Evolutionary conservation across 2,329 filamentous ascomycete species (phyloP).

Genomic region (Achaetomium macrosporum): DNA sequence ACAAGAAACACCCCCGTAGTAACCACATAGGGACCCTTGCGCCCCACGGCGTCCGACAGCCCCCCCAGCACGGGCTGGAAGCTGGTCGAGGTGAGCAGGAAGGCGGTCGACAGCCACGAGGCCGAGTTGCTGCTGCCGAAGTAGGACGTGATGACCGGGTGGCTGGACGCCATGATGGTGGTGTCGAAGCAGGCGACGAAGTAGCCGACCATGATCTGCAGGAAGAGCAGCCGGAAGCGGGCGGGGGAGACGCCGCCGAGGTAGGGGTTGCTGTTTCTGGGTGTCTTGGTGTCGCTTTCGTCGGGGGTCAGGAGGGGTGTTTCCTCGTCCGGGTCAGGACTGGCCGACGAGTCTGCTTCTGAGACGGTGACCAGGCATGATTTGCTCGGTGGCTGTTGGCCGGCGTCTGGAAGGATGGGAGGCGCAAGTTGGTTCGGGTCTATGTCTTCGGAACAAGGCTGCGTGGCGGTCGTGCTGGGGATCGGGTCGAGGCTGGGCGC

Average conservation of each 20-base stretch:
- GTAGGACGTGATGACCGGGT: slow-evolving; percentile 73
- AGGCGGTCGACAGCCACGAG: slow-evolving; percentile 77
- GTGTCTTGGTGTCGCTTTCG: neutral
- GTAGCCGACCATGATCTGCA: slow-evolving; percentile 51
- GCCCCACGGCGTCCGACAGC: slow-evolving; percentile 66
- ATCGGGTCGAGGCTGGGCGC: too few species aligned
- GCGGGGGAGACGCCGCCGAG: slow-evolving; percentile 42
- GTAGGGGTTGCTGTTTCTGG: slow-evolving; percentile 26
- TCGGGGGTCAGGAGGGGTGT: slow-evolving; percentile 15
- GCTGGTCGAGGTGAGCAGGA: slow-evolving; percentile 68
- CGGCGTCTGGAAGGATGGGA: too few species aligned
- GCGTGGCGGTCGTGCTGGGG: too few species aligned
- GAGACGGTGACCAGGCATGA: too few species aligned
- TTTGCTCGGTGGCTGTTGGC: too few species aligned
- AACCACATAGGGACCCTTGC: slow-evolving; percentile 60
- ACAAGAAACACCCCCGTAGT: slow-evolving; percentile 57
- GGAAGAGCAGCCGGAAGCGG: slow-evolving; percentile 59
- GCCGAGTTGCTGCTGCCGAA: slow-evolving; percentile 73
- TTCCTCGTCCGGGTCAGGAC: slow-evolving; percentile 13
- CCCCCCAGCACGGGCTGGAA: slow-evolving; percentile 71
- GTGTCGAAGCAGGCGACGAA: slow-evolving; percentile 64
- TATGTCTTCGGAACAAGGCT: too few species aligned
- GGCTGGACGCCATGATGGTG: slow-evolving; percentile 75
- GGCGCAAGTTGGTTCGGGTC: too few species aligned
- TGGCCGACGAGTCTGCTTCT: too few species aligned